Percentiles rank a stretch among this genome's conserved stretches.
These are phyloP conservation scores for Colletotrichum eremochloae DNA, from an alignment of 2,329 filamentous ascomycete genomes.

Conservation along the genomic window DNA sequence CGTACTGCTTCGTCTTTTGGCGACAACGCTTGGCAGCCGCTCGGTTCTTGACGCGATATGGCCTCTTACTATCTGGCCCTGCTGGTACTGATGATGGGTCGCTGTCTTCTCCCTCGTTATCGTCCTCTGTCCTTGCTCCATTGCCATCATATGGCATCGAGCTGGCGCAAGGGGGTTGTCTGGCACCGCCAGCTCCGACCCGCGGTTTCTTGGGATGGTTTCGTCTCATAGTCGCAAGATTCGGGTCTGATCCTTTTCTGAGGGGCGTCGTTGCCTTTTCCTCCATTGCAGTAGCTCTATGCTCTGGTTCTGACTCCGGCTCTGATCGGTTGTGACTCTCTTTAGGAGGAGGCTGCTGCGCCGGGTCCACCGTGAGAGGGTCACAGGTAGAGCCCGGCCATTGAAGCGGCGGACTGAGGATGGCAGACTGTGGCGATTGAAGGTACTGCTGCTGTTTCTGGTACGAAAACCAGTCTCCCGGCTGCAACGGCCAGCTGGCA, in stretches of 20 bases:
- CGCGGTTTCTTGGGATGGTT: background rate
- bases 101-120: background rate
- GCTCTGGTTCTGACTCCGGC: background rate
- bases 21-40: conserved; percentile 40
- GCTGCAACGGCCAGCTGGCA: background rate
- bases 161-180: background rate
- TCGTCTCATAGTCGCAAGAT: background rate
- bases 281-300: background rate
- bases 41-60: conserved; percentile 39
- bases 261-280: background rate
- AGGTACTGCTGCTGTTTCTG: background rate
- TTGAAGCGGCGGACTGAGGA: background rate
- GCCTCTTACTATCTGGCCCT: conserved; percentile 6
- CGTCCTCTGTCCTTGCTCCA: background rate
- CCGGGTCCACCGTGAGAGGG: background rate
- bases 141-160: background rate
- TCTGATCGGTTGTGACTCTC: background rate
- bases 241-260: background rate
- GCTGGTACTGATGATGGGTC: background rate
- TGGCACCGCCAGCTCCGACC: background rate
- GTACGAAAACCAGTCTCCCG: background rate
- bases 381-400: background rate
- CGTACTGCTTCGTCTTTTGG: conserved; percentile 39
- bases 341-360: background rate
- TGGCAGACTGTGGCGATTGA: background rate